Base-by-base conservation (phyloP, 202 grass and related monocot genomes). In the Dendrocalamus latiflorus region DNA sequence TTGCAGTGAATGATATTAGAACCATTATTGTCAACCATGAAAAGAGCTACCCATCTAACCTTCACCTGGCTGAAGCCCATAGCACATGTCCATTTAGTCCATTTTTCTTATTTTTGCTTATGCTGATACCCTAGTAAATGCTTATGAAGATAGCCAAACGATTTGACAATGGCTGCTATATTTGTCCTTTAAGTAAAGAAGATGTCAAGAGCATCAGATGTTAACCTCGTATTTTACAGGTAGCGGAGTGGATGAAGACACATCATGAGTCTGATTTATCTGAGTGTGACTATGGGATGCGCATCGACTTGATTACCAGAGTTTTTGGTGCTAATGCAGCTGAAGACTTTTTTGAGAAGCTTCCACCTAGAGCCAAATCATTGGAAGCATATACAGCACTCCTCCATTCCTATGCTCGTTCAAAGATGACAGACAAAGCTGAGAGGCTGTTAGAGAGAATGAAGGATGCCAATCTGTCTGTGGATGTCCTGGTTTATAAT, bases 171-270 rank as follows among this genome's bases (percentile, higher is more conserved):
- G 1, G 4, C 8, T 83, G 7, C 24, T 66, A 21, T 36, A 17
- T 68, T 50, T 83, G 3, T 57, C 33, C 39, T 55, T 37, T 8
- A 68, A 70, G 26, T n/a, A 72, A 51, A 68, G 51, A 66, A 45
- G 24, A 0, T 6, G 2, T 9, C 38, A 42, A 54, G 15, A 62
- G 17, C 20, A 75, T 83, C 44, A 65, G 4, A 26, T 75, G 25
- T 50, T 76, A 84, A 87, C 71, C 24, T 20, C 12, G 17, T 5
- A 34, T 53, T 88, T 90, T 89, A 44, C 77, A 97, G 90, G 87
- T 94, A 58, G 83, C 88, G 1, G 92, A 97, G 34, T 97, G 92
- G 92, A 94, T 94, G 90, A 97, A 93, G 72, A 85, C 70, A 41
- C 86, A 91, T 69, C 88, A 91, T 55, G 90, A 94, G 76, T 81